A percentile compares a stretch with the other conserved stretches of the same genome.
phyloP scores from a whole-genome alignment of 352 stramenopile species.

The Vaucheria bursata region DNA sequence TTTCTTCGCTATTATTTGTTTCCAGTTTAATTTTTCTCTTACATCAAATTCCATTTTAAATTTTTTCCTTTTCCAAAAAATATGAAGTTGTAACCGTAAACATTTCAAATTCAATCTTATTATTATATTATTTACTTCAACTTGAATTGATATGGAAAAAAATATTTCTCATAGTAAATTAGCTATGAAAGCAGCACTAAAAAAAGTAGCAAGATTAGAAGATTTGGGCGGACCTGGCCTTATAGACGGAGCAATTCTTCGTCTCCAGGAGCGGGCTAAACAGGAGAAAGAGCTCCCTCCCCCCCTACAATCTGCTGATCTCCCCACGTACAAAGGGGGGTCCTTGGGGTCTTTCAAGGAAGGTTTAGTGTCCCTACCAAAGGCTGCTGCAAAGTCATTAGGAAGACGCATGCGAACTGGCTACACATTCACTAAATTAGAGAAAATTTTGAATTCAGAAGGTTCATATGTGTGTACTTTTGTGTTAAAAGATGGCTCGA shows the following conservation, averaged over 20 bases:
- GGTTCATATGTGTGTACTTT: conserved; percentile 48
- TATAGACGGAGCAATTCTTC: conserved; percentile 41
- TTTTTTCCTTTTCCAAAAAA: too few relatives aligned
- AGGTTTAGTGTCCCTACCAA: conserved; percentile 59
- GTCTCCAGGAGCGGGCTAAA: conserved; percentile 36
- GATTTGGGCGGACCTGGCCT: conserved; percentile 42
- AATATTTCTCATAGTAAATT: too few relatives aligned
- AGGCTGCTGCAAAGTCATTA: conserved; percentile 56
- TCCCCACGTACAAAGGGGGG: conserved; percentile 56
- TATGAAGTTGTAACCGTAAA: too few relatives aligned
- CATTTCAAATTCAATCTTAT: too few relatives aligned
- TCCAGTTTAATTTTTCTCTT: too few relatives aligned
- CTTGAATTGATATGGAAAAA: too few relatives aligned
- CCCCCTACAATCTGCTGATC: conserved; percentile 25
- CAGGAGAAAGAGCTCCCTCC: conserved; percentile 34
- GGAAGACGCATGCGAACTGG: conserved; percentile 29
- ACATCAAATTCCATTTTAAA: too few relatives aligned
- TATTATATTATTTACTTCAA: too few relatives aligned
- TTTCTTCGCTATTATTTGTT: too few relatives aligned
- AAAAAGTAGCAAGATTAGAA: conserved; percentile 55
- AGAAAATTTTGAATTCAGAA: conserved; percentile 32
- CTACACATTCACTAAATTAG: conserved; percentile 56
- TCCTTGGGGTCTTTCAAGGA: conserved; percentile 60
- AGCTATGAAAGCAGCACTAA: conserved; percentile 62
- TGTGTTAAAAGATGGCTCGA: not conserved